Base-by-base conservation (phyloP, 352 stramenopile species). In the Phytophthora pisi region DNA sequence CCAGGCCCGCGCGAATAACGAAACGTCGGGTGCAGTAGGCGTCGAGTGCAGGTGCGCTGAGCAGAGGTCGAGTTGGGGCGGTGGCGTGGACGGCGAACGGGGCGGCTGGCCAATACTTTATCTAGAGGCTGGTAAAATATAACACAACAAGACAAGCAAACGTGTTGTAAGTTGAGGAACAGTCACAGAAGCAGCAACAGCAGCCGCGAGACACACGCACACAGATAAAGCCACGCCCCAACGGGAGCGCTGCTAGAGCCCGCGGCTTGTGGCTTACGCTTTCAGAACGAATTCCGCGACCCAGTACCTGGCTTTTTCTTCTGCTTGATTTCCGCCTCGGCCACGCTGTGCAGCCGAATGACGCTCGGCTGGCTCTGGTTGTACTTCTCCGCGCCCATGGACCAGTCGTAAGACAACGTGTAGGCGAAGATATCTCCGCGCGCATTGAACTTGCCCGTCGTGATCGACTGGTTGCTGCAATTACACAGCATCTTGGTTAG, bases 391-490 rank as follows among this genome's bases (percentile, higher is more conserved):
- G 84, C 90, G 30, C 97, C 97, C 77, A 97, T 97, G 57, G 84
- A 96, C 97, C 97, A 99, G 82, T 99, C 97, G 82, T 99, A 99
- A 69, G 90, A 97, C 62, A 97, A 86, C 28, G 93, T 83, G 84
- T 99, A 99, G 8, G 96, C 97, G 77, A 97, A 98, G 66, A 98
- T 89, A 70, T 98, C 96, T 47, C 97, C 97, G 23, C 84, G 84
- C 13, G 88, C 78, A 76, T 98, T 98, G 77, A 99, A 99, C 51
- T 85, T 90, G 61, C 92, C 95, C 53, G 86, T 86, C 34, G 89
- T 88, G 67, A 99, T 98, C 9, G 91, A 86, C 54, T 96, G 84
- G 68, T 97, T 91, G 66, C 84, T 50, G 43, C 20, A 43, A 40
- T 46, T 46, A 20, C 38, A 46, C 38, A 5, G 15, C 5, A 9